Base-by-base conservation (phyloP, 108 stramenopile species). In the Skeletonema potamos region DNA sequence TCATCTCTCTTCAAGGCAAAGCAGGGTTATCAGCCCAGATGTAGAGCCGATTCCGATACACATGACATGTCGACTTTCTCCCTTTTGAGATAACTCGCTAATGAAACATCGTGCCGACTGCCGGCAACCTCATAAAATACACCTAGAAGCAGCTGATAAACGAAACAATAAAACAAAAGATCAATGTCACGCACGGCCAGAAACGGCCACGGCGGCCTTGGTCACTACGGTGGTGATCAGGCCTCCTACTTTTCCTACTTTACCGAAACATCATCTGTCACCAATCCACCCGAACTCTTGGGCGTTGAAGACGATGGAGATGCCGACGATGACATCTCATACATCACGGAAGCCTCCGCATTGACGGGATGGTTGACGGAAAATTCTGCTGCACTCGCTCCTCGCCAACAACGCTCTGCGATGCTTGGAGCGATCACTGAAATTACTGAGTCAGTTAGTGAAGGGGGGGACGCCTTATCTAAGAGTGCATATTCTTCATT, bases 261-360 rank as follows among this genome's bases (percentile, higher is more conserved):
- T 26, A 79, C 78, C 10, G 78, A 79, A 43, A 71, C 70, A 15
- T 79, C 78, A 6, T 79, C 78, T 15, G 58, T 79, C 41, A 79
- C 78, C 11, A 72, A 66, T 46, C 70, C 78, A 37, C 27, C 46
- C 28, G 78, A 67, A 34, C 51, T 79, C 37, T 65, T 62, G 54
- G 67, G 71, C 2, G 32, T 46, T 51, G 78, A 59, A 43, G 33
- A 66, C 8, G 61, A 29, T 24, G 71, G 54, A 56, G 71, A 79
- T 20, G 51, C 59, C 20, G 71, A 79, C 46, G 66, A 56, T 29
- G 61, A 44, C 22, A 68, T 71, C 29, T 79, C 61, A 29, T 68
- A 68, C 66, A 71, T 72, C 27, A 55, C 54, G 24, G 71, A 58
- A 30, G 63, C 44, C 56, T 67, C 61, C 28, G 57, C 78, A 26